Evolutionary conservation across 2,329 filamentous ascomycete genomes (phyloP), one percentile per base, ranked within the genome.

Genomic region (Xylaria hypoxylon): DNA sequence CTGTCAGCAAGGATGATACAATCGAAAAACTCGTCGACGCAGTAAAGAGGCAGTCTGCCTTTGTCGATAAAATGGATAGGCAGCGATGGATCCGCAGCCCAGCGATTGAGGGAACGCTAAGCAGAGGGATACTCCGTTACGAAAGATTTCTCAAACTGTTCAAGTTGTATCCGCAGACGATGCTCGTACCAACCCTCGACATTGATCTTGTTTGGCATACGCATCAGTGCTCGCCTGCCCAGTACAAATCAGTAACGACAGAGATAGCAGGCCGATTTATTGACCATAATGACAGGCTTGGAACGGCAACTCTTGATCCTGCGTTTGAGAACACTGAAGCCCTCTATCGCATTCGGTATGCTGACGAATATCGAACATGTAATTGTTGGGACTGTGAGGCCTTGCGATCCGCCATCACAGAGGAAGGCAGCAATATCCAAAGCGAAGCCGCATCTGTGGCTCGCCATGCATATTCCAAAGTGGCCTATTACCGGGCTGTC

Each of bases 191-290:
- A 13, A 62, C 60, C 26, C 60, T 62, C n/a, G 60, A 62, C n/a
- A 51, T 62, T 8, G 60, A 62, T 15, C 28, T 62, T n/a, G 44
- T 57, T 7, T 62, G 60, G 60, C 60, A 62, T 19, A 62, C 60
- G 33, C 60, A 62, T 24, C 60, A 62, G 15, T 62, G 51, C 8
- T 62, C 60, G 3, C 60, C 60, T 24, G 19, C 31, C 8, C 51
- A 51, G 13, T 62, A 62, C 11, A n/a, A 13, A 19, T 17, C 51
- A 19, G 31, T 5, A 10, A 50, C 44, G 24, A 8, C 24, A 10
- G 24, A 50, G 15, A 62, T 40, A 31, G 51, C 60, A 33, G 60
- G 60, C 33, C 51, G 51, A 26, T 57, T 62, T 13, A 19, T 62
- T 11, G 44, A 62, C 8, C 60, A 62, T 35, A 57, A 62, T 19